Evolutionary conservation across 371 early-diverging fungal genomes (phyloP), one percentile per base, ranked within the genome.

Genomic region (Lichtheimia hyalospora): DNA sequence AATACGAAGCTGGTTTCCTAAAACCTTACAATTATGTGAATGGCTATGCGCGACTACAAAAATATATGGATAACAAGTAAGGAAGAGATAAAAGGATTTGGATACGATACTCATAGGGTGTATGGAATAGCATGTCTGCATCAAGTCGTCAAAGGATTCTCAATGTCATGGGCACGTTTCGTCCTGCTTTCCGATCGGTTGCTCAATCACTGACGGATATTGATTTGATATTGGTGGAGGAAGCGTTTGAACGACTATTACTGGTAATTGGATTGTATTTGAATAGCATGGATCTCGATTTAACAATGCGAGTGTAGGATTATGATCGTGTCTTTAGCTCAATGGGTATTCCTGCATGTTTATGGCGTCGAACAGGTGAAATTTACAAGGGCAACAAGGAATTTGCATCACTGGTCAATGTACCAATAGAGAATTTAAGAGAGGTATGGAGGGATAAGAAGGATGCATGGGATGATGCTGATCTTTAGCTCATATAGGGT

Each of bases 291-390:
- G n/a, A n/a, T n/a, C n/a, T n/a, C n/a, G n/a, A n/a, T n/a, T n/a
- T n/a, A n/a, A n/a, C n/a, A n/a, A n/a, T n/a, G n/a, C n/a, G n/a
- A n/a, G n/a, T 53, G 3, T 66, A 86, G 87, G 97, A 96, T 67
- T 96, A 96, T 60, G 95, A 94, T 74, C 88, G 93, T 57, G 91
- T 93, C 44, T 95, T 96, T 69, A 90, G 90, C 52, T 82, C 92
- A n/a, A 93, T 96, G 91, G 97, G 96, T 18, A 89, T 94, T 41
- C 97, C 97, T 0, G 89, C 94, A 15, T 94, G 95, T 64, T 73
- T 96, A 24, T 96, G 96, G 97, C 84, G 97, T 23, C 84, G 97
- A 40, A 95, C 96, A 0, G 97, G 97, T 18, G 96, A 96, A 73
- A 95, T 96, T 27, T 95, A 89, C 82, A 95, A 93, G 63, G 90